phyloP scores from a whole-genome alignment of 2,329 filamentous ascomycete genomes.

The Aphanoascus verrucosus region DNA sequence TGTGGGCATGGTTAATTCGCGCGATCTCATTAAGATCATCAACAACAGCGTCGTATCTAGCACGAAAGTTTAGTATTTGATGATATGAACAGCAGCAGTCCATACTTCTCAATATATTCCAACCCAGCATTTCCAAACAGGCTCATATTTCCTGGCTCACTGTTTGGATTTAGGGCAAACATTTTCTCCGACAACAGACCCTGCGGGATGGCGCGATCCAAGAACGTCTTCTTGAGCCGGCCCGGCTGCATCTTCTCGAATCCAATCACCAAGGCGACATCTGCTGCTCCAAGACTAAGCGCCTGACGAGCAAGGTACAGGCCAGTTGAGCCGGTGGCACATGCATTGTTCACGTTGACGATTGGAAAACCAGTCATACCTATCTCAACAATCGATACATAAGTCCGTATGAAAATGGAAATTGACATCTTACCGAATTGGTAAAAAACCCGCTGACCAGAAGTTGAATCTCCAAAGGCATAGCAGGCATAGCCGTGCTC shows the following conservation, averaged over 20 bases:
- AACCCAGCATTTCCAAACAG: constrained; percentile 18
- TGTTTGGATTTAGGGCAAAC: constrained; percentile 16
- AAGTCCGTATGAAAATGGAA: background rate
- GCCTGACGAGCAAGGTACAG: constrained; percentile 18
- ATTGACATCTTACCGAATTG: constrained; percentile 15
- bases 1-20: constrained; percentile 18
- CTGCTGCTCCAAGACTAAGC: constrained; percentile 16
- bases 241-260: constrained; percentile 22
- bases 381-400: background rate
- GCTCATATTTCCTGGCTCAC: constrained; percentile 16
- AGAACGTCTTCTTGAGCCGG: constrained; percentile 14
- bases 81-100: background rate
- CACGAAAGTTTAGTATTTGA: background rate
- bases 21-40: constrained; percentile 19
- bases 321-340: constrained; percentile 19
- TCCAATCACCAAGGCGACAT: constrained; percentile 21
- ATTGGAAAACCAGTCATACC: constrained; percentile 22
- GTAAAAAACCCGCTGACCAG: constrained; percentile 22
- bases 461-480: constrained; percentile 19
- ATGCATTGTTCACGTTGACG: constrained; percentile 22
- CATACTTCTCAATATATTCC: constrained; percentile 20
- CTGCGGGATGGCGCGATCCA: constrained; percentile 15
- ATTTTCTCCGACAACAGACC: constrained; percentile 13
- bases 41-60: constrained; percentile 17
- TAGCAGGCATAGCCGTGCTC: constrained; percentile 19